These are phyloP conservation scores for Lasiodiplodia sp. DNA, from an alignment of 2,329 filamentous ascomycete species.

Conservation along the genomic window DNA sequence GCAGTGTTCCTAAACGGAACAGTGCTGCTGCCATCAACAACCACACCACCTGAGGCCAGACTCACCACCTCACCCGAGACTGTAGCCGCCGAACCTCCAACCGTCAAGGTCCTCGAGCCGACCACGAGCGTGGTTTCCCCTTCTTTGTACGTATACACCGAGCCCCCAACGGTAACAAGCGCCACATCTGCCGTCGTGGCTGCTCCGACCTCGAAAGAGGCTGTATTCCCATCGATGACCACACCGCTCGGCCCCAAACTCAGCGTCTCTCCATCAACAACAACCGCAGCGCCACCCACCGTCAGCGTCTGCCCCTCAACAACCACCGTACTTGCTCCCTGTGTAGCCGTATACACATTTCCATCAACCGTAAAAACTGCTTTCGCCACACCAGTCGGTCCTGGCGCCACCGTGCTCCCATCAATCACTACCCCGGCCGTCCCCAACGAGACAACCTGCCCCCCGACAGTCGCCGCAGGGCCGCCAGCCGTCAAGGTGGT, in stretches of 20 bases:
- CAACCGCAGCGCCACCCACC: not conserved
- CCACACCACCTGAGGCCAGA: not conserved
- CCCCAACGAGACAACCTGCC: constrained; percentile 2
- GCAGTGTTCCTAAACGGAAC: not conserved
- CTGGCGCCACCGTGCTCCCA: not conserved
- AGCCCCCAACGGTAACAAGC: not conserved
- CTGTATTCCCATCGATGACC: not conserved
- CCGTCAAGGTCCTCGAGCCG: not conserved
- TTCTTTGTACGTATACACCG: not conserved
- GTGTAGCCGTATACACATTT: not conserved
- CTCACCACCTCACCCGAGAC: not conserved
- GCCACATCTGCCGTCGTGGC: not conserved
- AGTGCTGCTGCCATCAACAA: not conserved
- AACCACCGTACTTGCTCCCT: constrained; percentile 1
- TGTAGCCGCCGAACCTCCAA: not conserved
- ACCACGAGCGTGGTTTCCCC: not conserved
- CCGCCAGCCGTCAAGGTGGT: not conserved
- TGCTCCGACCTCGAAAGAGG: not conserved
- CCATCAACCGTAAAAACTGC: not conserved
- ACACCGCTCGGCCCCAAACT: not conserved
- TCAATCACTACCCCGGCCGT: not conserved
- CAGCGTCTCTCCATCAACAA: not conserved
- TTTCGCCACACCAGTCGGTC: not conserved
- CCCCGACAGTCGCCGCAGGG: not conserved
- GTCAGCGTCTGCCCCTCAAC: not conserved